phyloP scores from a whole-genome alignment of 2,329 filamentous ascomycete species.

The Bertia moriformis region DNA sequence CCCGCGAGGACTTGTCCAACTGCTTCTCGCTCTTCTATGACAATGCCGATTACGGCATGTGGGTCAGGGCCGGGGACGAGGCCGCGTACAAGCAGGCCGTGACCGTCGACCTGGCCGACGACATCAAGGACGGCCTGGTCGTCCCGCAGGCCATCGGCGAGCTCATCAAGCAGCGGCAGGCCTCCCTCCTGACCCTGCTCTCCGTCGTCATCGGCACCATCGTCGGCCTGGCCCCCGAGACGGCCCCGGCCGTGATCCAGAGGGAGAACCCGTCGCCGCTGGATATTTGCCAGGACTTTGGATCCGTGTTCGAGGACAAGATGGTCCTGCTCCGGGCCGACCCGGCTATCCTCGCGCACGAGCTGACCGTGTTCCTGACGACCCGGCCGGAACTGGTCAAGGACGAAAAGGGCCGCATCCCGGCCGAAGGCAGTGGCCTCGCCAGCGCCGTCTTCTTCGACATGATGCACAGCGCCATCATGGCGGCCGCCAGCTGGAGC shows the following conservation, averaged over 20 bases:
- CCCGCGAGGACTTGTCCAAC: too few relatives aligned
- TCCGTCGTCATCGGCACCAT: conserved; percentile 4
- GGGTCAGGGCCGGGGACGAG: too few relatives aligned
- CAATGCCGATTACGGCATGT: too few relatives aligned
- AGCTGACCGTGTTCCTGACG: conserved; percentile 20
- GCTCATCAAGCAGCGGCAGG: conserved; percentile 2
- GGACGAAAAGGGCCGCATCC: conserved; percentile 25
- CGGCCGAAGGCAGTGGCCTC: conserved; percentile 22
- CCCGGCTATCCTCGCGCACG: conserved; percentile 11
- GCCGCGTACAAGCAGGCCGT: too few relatives aligned
- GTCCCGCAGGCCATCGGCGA: too few relatives aligned
- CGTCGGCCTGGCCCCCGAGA: conserved; percentile 4
- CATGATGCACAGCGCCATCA: conserved; percentile 17
- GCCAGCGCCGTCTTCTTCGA: conserved; percentile 26
- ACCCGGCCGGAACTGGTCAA: conserved; percentile 23
- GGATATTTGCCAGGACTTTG: not conserved
- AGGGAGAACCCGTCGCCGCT: not conserved
- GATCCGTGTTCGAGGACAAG: conserved; percentile 3
- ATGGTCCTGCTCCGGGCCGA: conserved; percentile 5
- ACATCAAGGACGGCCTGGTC: too few relatives aligned
- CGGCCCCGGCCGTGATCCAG: not conserved
- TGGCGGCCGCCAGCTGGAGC: conserved; percentile 20
- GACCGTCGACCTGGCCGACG: too few relatives aligned
- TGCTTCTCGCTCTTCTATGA: too few relatives aligned
- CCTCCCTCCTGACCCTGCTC: conserved; percentile 3